phyloP scores from a whole-genome alignment of 2,329 filamentous ascomycete genomes.

The Fusarium anguioides region DNA sequence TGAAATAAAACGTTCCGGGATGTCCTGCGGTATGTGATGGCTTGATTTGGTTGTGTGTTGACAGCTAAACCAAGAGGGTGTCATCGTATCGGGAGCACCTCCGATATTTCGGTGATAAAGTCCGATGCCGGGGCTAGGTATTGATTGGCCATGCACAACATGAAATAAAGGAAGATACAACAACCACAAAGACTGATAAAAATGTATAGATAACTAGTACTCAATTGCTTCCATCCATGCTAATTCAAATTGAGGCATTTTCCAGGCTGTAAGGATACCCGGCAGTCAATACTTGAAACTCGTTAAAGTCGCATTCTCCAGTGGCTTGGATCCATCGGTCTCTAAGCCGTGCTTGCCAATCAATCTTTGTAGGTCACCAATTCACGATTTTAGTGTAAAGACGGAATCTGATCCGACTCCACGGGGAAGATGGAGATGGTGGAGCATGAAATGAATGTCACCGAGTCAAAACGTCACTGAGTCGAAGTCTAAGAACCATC shows the following conservation, averaged over 20 bases:
- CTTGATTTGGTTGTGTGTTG: background rate
- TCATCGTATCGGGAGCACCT: conserved; percentile 1
- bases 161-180: no score
- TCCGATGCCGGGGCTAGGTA: conserved; percentile 14
- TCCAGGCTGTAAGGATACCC: no score
- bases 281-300: background rate
- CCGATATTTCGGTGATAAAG: conserved; percentile 13
- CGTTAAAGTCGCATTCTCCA: background rate
- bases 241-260: background rate
- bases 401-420: conserved; percentile 21
- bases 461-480: no score
- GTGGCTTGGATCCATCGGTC: background rate
- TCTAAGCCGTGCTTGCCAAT: background rate
- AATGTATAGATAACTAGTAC: background rate
- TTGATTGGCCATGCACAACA: background rate
- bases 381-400: background rate
- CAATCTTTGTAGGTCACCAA: conserved; percentile 1
- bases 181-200: no score
- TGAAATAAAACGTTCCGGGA: background rate
- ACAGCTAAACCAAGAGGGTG: no score
- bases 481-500: background rate
- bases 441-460: no score
- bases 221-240: background rate
- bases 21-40: background rate
- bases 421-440: background rate